A percentile compares a stretch with the other conserved stretches of the same genome.
Evolutionary conservation across 1,284 basidiomycete species (phyloP).

Genomic region (Ganoderma leucocontextum): DNA sequence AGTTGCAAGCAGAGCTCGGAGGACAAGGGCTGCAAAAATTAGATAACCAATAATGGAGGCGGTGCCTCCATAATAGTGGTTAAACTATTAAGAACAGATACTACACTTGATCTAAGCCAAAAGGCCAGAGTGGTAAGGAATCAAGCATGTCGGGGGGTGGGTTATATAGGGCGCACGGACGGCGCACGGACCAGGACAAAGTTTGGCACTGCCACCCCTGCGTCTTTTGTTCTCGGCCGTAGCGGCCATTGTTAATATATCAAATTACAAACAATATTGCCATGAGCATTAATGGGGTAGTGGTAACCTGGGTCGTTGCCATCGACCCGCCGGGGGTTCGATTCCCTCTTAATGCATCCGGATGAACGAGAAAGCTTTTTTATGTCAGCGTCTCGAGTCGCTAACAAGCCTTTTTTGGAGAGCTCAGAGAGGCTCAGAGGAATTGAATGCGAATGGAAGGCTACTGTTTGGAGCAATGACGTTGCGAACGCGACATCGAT

Average conservation of each 20-base stretch:
- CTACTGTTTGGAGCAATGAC: too few species aligned
- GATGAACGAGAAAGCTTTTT: too few species aligned
- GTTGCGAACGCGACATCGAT: too few species aligned
- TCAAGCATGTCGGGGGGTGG: constrained; percentile 8
- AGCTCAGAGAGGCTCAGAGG: too few species aligned
- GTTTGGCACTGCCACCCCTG: constrained; percentile 13
- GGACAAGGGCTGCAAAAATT: constrained; percentile 37
- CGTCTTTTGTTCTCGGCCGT: too few species aligned
- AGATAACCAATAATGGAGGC: constrained; percentile 43
- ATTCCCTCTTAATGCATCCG: constrained; percentile 57
- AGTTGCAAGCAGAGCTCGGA: constrained; percentile 37
- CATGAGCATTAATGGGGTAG: constrained; percentile 41
- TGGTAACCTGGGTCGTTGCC: constrained; percentile 44
- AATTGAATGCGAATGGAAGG: too few species aligned
- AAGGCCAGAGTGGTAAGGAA: constrained; percentile 86
- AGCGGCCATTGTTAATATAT: not conserved
- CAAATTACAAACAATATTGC: too few species aligned
- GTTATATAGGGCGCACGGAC: constrained; percentile 7
- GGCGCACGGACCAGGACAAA: constrained; percentile 28
- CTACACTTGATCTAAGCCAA: constrained; percentile 98
- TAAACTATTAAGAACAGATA: constrained; percentile 91
- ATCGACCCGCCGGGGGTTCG: constrained; percentile 75
- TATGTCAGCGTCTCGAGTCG: too few species aligned
- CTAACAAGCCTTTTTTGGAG: too few species aligned
- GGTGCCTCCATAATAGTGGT: constrained; percentile 68